These are phyloP conservation scores for Neocatenulostroma microsporum DNA, from an alignment of 2,329 filamentous ascomycete species.

Conservation along the genomic window DNA sequence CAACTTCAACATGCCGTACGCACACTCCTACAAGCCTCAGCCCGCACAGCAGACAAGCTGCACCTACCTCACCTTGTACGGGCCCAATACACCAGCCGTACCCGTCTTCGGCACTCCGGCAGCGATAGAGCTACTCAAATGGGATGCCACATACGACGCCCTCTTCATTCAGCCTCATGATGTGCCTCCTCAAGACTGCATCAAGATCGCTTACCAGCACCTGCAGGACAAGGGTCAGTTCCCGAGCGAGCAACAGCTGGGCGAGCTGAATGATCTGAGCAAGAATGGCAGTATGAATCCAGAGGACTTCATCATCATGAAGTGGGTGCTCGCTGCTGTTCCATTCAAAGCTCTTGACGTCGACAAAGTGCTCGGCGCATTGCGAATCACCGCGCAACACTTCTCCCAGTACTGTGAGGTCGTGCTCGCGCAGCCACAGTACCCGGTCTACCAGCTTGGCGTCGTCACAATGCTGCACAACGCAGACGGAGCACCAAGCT, in stretches of 20 bases:
- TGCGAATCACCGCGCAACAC: conserved; percentile 1
- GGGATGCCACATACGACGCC: background rate
- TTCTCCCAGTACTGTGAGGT: background rate
- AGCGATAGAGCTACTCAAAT: background rate
- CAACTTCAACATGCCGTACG: no score
- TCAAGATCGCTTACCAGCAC: conserved; percentile 2
- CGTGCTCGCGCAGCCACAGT: background rate
- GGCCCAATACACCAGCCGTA: background rate
- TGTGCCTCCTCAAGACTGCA: background rate
- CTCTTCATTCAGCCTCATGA: background rate
- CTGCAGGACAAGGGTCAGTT: background rate
- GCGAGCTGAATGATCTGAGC: background rate
- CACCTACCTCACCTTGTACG: conserved; percentile 1
- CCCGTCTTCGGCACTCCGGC: conserved; percentile 1
- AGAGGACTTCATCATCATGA: no score
- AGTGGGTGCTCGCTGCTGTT: background rate
- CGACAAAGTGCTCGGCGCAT: background rate
- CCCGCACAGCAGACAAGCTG: background rate
- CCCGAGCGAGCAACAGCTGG: background rate
- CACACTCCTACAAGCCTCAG: no score
- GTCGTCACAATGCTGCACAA: conserved; percentile 4
- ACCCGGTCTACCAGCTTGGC: conserved; percentile 8
- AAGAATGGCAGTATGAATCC: no score
- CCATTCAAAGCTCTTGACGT: conserved; percentile 7
- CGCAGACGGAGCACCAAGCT: conserved; percentile 1